Percentiles rank a stretch among this genome's conserved stretches.
These are phyloP conservation scores for Pleurotus djamor DNA, from an alignment of 768 basidiomycete species.

Conservation along the genomic window DNA sequence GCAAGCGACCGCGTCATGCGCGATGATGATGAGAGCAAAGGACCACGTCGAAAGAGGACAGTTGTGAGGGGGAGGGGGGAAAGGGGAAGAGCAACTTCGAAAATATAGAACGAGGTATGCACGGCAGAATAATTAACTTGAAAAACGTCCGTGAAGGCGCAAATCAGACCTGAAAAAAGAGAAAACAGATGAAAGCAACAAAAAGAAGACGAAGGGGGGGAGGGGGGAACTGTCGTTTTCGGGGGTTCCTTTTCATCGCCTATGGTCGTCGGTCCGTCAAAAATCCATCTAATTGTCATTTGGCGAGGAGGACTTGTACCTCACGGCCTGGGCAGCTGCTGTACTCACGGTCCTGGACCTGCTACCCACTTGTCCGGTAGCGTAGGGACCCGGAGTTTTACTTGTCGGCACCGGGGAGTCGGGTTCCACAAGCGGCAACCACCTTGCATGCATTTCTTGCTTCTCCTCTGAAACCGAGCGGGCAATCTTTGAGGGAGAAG, in stretches of 20 bases:
- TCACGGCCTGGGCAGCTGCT: conserved; percentile 2
- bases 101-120: too few relatives aligned
- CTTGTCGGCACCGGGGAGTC: conserved; percentile 8
- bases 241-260: too few relatives aligned
- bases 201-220: neutral
- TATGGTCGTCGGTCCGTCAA: too few relatives aligned
- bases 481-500: conserved; percentile 55
- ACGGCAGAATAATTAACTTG: too few relatives aligned
- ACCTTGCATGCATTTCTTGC: conserved; percentile 56
- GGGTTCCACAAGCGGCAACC: conserved; percentile 50
- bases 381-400: conserved; percentile 2
- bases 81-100: too few relatives aligned
- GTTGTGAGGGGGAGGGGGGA: neutral
- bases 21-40: too few relatives aligned
- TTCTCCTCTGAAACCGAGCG: conserved; percentile 71
- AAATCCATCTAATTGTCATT: conserved; percentile 4
- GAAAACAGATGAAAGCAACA: neutral
- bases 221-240: neutral
- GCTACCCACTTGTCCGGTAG: neutral
- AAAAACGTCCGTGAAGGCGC: neutral
- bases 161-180: neutral
- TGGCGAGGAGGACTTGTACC: conserved; percentile 3
- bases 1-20: neutral
- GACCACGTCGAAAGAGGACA: neutral
- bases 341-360: neutral